A percentile compares a stretch with the other conserved stretches of the same genome.
These are phyloP conservation scores for Parathielavia hyrcaniae DNA, from an alignment of 495 filamentous ascomycete genomes.

Conservation along the genomic window DNA sequence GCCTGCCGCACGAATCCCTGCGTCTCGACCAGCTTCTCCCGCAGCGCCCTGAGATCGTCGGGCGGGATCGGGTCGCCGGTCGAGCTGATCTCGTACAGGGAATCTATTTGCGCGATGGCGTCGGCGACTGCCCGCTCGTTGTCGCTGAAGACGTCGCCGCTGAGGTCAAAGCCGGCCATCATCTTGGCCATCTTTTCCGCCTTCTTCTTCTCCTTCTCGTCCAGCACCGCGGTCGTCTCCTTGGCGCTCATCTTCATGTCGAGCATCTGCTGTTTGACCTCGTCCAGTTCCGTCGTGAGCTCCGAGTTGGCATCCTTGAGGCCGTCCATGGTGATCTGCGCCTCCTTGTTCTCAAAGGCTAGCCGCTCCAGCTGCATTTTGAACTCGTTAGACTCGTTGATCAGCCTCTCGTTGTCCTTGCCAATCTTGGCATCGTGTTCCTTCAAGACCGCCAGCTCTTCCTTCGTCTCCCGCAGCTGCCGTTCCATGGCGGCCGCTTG, in stretches of 20 bases:
- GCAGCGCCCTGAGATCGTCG: conserved; percentile 71
- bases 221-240: conserved; percentile 77
- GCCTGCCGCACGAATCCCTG: conserved; percentile 91
- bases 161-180: conserved; percentile 97
- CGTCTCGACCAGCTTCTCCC: conserved; percentile 71
- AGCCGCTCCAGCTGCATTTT: conserved; percentile 95
- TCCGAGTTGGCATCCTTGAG: conserved; percentile 93
- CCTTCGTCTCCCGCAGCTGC: conserved; percentile 67
- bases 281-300: conserved; percentile 83
- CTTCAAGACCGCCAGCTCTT: conserved; percentile 74
- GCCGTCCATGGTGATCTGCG: conserved; percentile 93
- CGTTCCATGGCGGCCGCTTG: conserved; percentile 72
- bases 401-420: conserved; percentile 81
- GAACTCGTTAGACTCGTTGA: conserved; percentile 77
- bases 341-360: conserved; percentile 93
- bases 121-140: conserved; percentile 79
- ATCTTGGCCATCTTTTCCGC: conserved; percentile 99
- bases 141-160: conserved; percentile 80
- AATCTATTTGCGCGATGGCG: conserved; percentile 73
- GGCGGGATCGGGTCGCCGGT: conserved; percentile 72
- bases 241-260: conserved; percentile 93
- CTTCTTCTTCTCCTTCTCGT: conserved; percentile 98
- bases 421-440: conserved; percentile 73
- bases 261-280: conserved; percentile 92
- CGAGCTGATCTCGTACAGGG: conserved; percentile 66